Evolutionary conservation across 2,329 filamentous ascomycete species (phyloP), one percentile per base, ranked within the genome.

Genomic region (Cytospora piceae): DNA sequence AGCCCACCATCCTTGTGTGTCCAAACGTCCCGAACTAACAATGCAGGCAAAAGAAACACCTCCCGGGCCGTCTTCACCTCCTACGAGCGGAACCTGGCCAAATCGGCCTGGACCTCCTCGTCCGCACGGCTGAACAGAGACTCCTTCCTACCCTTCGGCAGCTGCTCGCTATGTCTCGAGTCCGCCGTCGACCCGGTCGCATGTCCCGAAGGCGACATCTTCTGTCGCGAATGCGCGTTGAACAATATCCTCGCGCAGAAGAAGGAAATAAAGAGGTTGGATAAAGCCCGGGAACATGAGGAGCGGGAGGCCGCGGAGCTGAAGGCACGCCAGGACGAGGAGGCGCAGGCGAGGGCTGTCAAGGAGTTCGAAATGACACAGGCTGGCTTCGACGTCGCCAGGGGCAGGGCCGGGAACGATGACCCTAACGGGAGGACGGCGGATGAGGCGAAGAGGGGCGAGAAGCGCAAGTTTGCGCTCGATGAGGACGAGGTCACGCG

Each of bases 171-270:
- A 32, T 99, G 94, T 74, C 88, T 98, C 20, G 87, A 93, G 67
- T 86, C 90, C 9, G 91, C 94, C 24, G 86, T 90, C 34, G 87
- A 93, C 56, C 94, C 95, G 0, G 93, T 97, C 42, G 88, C 92
- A 27, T 98, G 94, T 77, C 81, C 85, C 3, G 86, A 89, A 69
- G 94, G 94, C 68, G 94, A 98, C 77, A 83, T 99, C 17, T 98
- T 98, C 80, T 99, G 94, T 77, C 89, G 93, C 71, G 95, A 98
- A 80, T 99, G 94, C 79, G 94, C 93, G 11, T 86, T 98, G 61
- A 89, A 83, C 71, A 97, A 98, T 73, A 88, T 99, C n/a, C 83
- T 98, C 1, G 86, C 93, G 0, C 94, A 99, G 77, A 90, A 92
- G 71, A 91, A 94, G 79, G 95, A 98, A 74, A 94, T 96, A 69